Percentiles rank a stretch among this genome's conserved stretches.
Evolutionary conservation across 208 protist genomes (phyloP).

Genomic region (Trypanosoma melophagium): DNA sequence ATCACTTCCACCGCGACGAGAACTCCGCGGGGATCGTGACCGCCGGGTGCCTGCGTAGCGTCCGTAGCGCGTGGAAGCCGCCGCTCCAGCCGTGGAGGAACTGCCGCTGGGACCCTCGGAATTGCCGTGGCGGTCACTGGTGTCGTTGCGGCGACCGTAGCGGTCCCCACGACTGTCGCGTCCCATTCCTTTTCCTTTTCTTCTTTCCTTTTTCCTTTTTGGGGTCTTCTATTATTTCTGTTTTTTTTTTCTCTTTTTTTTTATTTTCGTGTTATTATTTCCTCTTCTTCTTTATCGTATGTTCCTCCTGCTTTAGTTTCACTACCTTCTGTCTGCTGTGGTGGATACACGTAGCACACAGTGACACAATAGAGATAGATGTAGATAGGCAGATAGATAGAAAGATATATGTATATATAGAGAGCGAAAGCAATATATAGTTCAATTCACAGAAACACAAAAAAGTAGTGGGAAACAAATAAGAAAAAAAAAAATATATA

Average conservation of each 20-base stretch:
- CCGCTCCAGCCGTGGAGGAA: background rate
- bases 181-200: constrained; percentile 22
- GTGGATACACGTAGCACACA: too few species aligned
- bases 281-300: background rate
- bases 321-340: too few species aligned
- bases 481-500: constrained; percentile 17
- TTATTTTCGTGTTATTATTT: background rate
- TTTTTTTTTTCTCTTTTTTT: constrained; percentile 8
- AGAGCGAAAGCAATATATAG: too few species aligned
- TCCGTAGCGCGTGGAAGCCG: constrained; percentile 19
- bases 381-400: too few species aligned
- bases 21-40: constrained; percentile 10
- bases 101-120: background rate
- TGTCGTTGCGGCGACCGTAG: constrained; percentile 17
- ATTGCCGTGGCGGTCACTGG: constrained; percentile 1
- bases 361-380: too few species aligned
- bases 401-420: too few species aligned
- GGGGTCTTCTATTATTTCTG: background rate
- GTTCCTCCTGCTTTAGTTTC: too few species aligned
- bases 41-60: constrained; percentile 22
- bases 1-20: background rate
- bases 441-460: too few species aligned
- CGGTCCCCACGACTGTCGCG: constrained; percentile 34
- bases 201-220: constrained; percentile 1
- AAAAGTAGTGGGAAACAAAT: constrained; percentile 14